Base-by-base conservation (phyloP, 1,284 basidiomycete species). In the Puccinia polysora region DNA sequence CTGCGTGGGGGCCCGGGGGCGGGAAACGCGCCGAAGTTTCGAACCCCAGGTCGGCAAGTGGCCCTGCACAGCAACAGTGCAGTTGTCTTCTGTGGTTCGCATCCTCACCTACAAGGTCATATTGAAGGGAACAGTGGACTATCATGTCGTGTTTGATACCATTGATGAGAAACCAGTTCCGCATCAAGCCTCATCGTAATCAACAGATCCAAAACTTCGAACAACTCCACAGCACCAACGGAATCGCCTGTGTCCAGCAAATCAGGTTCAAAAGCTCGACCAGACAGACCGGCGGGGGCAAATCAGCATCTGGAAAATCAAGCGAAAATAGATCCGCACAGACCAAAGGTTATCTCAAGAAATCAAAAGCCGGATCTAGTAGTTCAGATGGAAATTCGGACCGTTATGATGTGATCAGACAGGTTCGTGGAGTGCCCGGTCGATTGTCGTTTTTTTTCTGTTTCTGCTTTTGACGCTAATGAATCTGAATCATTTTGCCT, bases 341-440 rank as follows among this genome's bases (percentile, higher is more conserved):
- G 40, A 47, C 52, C 1, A 72, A 72, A n/a, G 70, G 70, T 4
- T 72, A 72, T 50, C 70, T 72, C 23, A 72, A 72, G 40, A 72
- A 72, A 58, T 8, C 40, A 6, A 52, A 50, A 43, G 40, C 3
- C 4, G 49, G 30, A 52, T 43, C 60, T 45, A 36, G 23, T 23
- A 23, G 10, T 28, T 12, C 38, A 8, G 65, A 58, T 8, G 52
- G 65, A 10, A 58, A 55, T 56, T 23, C 60, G 4, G 70, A 72
- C 34, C 49, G 62, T 5, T 63, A 32, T n/a, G 70, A 72, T 7
- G 45, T 55, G 6, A 64, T 72, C 28, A 38, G 53, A 49, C 49
- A 72, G 43, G 70, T 72, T 14, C 30, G 49, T 63, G 43, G n/a
- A 30, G 10, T 4, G 20, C 30, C 40, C 32, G 5, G 14, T 34